Percentiles rank a stretch among this genome's conserved stretches.
These are phyloP conservation scores for Paraleonurus japonicus DNA, from an alignment of 257 asterid genomes.

Conservation along the genomic window DNA sequence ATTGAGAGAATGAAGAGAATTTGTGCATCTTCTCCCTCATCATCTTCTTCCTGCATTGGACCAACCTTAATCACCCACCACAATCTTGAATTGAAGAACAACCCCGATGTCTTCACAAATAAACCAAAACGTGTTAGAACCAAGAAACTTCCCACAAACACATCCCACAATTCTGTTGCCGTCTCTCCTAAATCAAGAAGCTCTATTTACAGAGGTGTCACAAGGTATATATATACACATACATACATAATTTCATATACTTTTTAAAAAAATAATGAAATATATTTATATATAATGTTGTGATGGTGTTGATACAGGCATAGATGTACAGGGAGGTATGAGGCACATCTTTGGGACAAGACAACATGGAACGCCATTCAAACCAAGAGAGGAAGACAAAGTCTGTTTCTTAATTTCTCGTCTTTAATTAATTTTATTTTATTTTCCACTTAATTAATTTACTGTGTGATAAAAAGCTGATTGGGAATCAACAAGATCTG, in stretches of 20 bases:
- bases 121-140: constrained; percentile 30
- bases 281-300: no score
- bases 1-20: constrained; percentile 40
- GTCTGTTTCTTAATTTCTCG: constrained; percentile 31
- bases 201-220: constrained; percentile 84
- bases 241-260: no score
- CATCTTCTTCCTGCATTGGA: constrained; percentile 60
- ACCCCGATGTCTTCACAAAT: not conserved
- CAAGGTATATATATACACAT: constrained; percentile 44
- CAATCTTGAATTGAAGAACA: not conserved
- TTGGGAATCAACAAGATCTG: constrained; percentile 47
- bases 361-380: constrained; percentile 62
- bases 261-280: not conserved
- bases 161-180: constrained; percentile 11
- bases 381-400: constrained; percentile 78
- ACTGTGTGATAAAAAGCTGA: not conserved
- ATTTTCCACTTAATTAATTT: not conserved
- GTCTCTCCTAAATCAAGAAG: constrained; percentile 54
- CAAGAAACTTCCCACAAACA: constrained; percentile 7
- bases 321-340: constrained; percentile 80
- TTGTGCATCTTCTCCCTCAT: constrained; percentile 37
- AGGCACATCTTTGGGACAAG: constrained; percentile 91
- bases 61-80: not conserved
- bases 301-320: constrained; percentile 49
- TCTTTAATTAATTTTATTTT: not conserved